These are phyloP conservation scores for Tricholoma sp. DNA, from an alignment of 768 basidiomycete species.

Conservation along the genomic window DNA sequence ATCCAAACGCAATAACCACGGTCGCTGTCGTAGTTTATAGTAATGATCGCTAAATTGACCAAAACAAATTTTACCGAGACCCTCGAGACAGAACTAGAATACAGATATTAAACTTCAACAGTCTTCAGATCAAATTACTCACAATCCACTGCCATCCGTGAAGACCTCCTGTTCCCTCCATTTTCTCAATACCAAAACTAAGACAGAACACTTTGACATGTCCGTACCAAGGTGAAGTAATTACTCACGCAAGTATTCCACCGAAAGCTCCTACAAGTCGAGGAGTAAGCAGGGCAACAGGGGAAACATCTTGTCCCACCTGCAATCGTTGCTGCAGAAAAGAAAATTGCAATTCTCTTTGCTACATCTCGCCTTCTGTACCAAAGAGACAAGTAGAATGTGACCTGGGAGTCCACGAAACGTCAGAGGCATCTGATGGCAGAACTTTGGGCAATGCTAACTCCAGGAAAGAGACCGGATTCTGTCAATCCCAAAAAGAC, in stretches of 20 bases:
- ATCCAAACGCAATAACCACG: constrained; percentile 32
- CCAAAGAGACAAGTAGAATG: constrained; percentile 52
- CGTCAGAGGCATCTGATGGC: not conserved
- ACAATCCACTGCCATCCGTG: constrained; percentile 51
- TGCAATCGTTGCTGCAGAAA: constrained; percentile 54
- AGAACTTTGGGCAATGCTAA: constrained; percentile 11
- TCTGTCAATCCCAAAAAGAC: constrained; percentile 37
- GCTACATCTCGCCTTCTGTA: constrained; percentile 56
- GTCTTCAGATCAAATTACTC: constrained; percentile 10
- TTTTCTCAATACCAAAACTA: constrained; percentile 41
- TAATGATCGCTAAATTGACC: not conserved
- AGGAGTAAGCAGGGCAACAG: not conserved
- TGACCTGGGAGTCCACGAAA: constrained; percentile 21
- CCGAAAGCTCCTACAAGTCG: constrained; percentile 34
- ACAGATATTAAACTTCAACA: not conserved
- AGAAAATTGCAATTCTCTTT: constrained; percentile 56
- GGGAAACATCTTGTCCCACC: constrained; percentile 19
- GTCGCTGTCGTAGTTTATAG: constrained; percentile 18
- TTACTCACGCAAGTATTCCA: constrained; percentile 43
- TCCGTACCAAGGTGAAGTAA: not conserved
- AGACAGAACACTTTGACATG: constrained; percentile 17
- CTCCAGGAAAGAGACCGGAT: constrained; percentile 35
- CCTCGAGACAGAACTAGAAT: constrained; percentile 41
- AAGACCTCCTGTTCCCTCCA: constrained; percentile 35
- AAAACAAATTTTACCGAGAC: constrained; percentile 22